Percentiles rank a stretch among this genome's conserved stretches.
Evolutionary conservation across 2,329 filamentous ascomycete species (phyloP).

Genomic region (Trichoderma koningii): DNA sequence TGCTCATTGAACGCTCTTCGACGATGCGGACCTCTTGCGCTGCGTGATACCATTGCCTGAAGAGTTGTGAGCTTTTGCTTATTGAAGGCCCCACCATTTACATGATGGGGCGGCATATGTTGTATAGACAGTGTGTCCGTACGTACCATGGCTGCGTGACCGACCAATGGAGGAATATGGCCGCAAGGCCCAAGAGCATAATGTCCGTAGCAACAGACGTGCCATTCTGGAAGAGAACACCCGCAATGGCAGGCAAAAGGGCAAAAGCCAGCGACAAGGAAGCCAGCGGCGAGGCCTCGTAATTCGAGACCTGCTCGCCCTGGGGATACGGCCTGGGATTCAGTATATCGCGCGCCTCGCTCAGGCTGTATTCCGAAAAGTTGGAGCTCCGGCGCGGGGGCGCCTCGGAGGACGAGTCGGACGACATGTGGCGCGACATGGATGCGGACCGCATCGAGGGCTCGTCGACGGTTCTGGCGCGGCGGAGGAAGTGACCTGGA

Average conservation of each 20-base stretch:
- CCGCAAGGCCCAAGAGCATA: conserved; percentile 75
- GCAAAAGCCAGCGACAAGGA: conserved; percentile 81
- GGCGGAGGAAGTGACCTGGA: conserved; percentile 45
- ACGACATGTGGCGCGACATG: conserved; percentile 30
- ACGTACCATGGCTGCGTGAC: conserved; percentile 83
- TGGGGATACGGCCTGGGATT: conserved; percentile 46
- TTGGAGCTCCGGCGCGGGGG: conserved; percentile 70
- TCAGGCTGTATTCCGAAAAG: conserved; percentile 74
- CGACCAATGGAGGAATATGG: conserved; percentile 89
- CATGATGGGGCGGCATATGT: too few relatives aligned
- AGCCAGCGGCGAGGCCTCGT: conserved; percentile 70
- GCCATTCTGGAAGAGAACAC: conserved; percentile 82
- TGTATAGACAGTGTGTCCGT: background rate
- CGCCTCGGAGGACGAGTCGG: conserved; percentile 37
- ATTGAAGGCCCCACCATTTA: background rate
- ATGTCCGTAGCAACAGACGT: conserved; percentile 82
- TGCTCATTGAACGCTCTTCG: conserved; percentile 48
- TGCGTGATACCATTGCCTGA: conserved; percentile 72
- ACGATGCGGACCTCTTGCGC: conserved; percentile 63
- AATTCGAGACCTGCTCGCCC: conserved; percentile 42
- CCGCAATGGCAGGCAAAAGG: conserved; percentile 81
- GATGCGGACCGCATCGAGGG: conserved; percentile 31
- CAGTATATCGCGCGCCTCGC: conserved; percentile 70
- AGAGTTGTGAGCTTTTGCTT: background rate
- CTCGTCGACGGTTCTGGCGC: conserved; percentile 46